phyloP scores from a whole-genome alignment of 495 filamentous ascomycete species.

The Cercophora scortea region DNA sequence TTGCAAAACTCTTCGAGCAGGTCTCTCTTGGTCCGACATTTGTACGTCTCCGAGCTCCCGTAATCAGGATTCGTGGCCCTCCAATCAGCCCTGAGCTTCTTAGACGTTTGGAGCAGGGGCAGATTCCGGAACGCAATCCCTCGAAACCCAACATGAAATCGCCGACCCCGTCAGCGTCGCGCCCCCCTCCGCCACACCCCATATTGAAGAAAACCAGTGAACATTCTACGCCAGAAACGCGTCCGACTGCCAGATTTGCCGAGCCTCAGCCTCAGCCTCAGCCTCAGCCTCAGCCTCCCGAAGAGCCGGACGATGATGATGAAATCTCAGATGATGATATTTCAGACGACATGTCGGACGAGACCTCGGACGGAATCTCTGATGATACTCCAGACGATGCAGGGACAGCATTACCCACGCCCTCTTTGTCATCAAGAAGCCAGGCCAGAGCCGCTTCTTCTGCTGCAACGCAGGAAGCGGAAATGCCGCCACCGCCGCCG shows the following conservation, averaged over 20 bases:
- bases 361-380: background rate
- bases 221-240: constrained; percentile 39
- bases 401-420: no score
- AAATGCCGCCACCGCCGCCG: background rate
- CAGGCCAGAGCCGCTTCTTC: background rate
- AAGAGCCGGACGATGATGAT: constrained; percentile 14
- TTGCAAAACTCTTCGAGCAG: constrained; percentile 40
- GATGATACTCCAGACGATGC: no score
- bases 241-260: constrained; percentile 45
- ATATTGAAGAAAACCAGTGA: constrained; percentile 48
- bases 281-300: constrained; percentile 37
- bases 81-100: background rate
- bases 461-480: background rate
- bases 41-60: constrained; percentile 36
- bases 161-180: constrained; percentile 21
- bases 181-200: constrained; percentile 32
- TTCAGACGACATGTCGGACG: constrained; percentile 8
- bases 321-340: constrained; percentile 14
- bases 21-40: constrained; percentile 42
- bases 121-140: background rate
- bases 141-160: constrained; percentile 12
- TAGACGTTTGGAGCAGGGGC: background rate
- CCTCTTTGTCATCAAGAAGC: background rate
- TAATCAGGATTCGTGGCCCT: constrained; percentile 1
- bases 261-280: constrained; percentile 37